A percentile compares a stretch with the other conserved stretches of the same genome.
These are phyloP conservation scores for Neurospora pannonica DNA, from an alignment of 495 filamentous ascomycete species.

Conservation along the genomic window DNA sequence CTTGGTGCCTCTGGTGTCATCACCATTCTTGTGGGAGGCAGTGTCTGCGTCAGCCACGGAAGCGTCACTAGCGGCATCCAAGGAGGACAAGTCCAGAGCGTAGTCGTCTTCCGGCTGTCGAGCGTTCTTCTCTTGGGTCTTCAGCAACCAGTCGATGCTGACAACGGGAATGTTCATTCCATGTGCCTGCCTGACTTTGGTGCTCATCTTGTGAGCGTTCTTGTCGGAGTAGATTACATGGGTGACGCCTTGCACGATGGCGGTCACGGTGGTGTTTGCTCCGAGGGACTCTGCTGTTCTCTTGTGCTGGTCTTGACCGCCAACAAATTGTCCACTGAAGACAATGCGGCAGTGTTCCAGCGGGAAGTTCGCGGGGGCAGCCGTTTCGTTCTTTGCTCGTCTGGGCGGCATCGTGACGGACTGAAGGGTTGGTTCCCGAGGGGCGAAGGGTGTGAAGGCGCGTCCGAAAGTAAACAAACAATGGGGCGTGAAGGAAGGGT, in stretches of 20 bases:
- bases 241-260: constrained; percentile 42
- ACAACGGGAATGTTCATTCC: constrained; percentile 45
- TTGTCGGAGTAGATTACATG: constrained; percentile 49
- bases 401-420: constrained; percentile 17
- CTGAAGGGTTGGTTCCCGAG: background rate
- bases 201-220: constrained; percentile 41
- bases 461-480: background rate
- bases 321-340: constrained; percentile 52
- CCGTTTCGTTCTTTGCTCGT: constrained; percentile 16
- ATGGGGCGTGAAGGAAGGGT: background rate
- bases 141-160: constrained; percentile 51
- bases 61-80: background rate
- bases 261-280: constrained; percentile 31
- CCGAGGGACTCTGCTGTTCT: constrained; percentile 40
- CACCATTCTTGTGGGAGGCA: background rate
- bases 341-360: constrained; percentile 42
- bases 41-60: background rate
- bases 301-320: constrained; percentile 34
- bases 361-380: constrained; percentile 14
- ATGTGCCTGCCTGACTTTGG: constrained; percentile 42
- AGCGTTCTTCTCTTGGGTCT: constrained; percentile 35
- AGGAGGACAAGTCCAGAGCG: background rate
- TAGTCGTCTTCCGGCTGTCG: constrained; percentile 24
- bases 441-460: background rate
- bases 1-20: background rate